phyloP scores from a whole-genome alignment of 148 eudicot genomes.

The Chenopodium album region DNA sequence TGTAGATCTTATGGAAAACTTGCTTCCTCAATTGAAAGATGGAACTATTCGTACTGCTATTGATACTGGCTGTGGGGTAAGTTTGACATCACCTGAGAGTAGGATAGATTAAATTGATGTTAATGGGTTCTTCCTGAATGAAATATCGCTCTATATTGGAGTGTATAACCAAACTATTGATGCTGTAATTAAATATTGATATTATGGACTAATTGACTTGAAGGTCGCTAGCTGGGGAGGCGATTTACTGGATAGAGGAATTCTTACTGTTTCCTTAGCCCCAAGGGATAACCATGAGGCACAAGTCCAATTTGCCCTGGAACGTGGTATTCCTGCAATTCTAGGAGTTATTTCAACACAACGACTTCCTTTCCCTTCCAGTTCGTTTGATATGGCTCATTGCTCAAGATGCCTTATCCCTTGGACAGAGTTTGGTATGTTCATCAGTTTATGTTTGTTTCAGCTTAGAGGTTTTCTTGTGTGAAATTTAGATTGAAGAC shows the following conservation, averaged over 20 bases:
- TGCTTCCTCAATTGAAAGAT: constrained; percentile 88
- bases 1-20: constrained; percentile 75
- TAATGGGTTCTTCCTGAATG: neutral
- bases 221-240: constrained; percentile 99
- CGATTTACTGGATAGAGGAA: constrained; percentile 76
- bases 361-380: constrained; percentile 90
- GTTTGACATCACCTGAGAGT: constrained; percentile 22
- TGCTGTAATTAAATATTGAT: constrained; percentile 3
- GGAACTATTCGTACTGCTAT: constrained; percentile 92
- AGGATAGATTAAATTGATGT: neutral
- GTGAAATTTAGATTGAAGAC: neutral
- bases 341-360: constrained; percentile 80
- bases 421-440: constrained; percentile 89
- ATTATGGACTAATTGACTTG: constrained; percentile 3
- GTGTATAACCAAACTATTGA: neutral
- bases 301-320: constrained; percentile 92
- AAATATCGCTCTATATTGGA: neutral
- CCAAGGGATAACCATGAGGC: constrained; percentile 98
- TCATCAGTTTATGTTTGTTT: neutral
- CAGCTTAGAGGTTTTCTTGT: neutral
- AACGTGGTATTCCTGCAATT: constrained; percentile 91
- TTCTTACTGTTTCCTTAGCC: constrained; percentile 76
- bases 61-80: constrained; percentile 99
- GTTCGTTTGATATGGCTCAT: constrained; percentile 93
- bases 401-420: constrained; percentile 97